Conservation (phyloP, 208 protist genomes). For the Leishmania tarentolae region DNA sequence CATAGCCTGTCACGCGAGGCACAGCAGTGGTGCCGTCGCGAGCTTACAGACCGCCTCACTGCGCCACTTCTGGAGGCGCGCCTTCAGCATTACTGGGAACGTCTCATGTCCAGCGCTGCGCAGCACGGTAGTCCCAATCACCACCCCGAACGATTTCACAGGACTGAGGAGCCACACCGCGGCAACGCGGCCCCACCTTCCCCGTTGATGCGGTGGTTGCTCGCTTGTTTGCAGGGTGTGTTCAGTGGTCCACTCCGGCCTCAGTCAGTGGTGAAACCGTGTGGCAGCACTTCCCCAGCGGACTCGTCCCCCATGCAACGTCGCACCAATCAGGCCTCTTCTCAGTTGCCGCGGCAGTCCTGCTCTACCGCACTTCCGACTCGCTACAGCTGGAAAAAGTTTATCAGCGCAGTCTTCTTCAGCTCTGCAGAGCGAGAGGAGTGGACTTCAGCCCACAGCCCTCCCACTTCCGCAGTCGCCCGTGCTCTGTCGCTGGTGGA, state of each 20-base stretch:
- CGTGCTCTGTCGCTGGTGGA: slow-evolving; percentile 23
- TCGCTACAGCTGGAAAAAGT: slow-evolving; percentile 27
- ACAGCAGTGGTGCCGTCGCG: slow-evolving; percentile 19
- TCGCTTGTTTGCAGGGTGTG: slow-evolving; percentile 17
- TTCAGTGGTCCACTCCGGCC: slow-evolving; percentile 8
- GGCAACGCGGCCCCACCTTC: slow-evolving; percentile 1
- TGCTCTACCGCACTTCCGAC: neutral
- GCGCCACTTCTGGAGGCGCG: slow-evolving; percentile 15
- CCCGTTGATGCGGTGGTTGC: slow-evolving; percentile 25
- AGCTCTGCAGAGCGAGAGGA: slow-evolving; percentile 13
- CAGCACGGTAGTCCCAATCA: neutral
- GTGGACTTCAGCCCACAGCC: slow-evolving; percentile 6
- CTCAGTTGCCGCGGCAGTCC: neutral
- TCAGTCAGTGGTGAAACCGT: neutral
- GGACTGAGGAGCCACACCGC: too few relatives aligned
- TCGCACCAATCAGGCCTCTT: neutral
- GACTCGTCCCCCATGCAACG: neutral
- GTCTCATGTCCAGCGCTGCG: neutral
- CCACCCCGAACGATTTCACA: neutral
- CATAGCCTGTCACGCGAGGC: slow-evolving; percentile 11
- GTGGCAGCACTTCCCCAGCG: neutral
- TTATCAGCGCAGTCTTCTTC: slow-evolving; percentile 32
- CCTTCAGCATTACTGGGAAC: slow-evolving; percentile 20
- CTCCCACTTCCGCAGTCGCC: slow-evolving; percentile 13
- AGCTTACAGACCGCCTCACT: slow-evolving; percentile 13